phyloP scores from a whole-genome alignment of 129 eudicot species.

The Ambrosia trifida region DNA sequence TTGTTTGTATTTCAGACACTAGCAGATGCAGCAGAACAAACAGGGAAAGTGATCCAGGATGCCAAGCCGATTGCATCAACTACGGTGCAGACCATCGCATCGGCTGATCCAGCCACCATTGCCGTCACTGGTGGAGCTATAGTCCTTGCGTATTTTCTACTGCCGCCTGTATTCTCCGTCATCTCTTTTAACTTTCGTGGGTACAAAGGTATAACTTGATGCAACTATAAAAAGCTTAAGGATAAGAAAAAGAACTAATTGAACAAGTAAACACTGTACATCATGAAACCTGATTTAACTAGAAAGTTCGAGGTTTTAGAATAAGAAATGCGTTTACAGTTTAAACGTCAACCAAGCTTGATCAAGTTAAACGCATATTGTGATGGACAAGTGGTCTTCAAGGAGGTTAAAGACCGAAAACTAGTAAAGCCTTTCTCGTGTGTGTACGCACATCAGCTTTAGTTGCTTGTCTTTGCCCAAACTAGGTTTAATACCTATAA shows the following conservation, averaged over 20 bases:
- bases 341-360: too few relatives aligned
- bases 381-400: too few relatives aligned
- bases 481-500: too few relatives aligned
- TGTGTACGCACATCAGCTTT: too few relatives aligned
- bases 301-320: too few relatives aligned
- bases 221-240: background rate
- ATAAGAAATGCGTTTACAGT: too few relatives aligned
- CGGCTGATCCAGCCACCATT: conserved; percentile 69
- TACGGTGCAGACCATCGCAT: conserved; percentile 68
- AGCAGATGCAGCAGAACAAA: conserved; percentile 83
- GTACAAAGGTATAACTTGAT: conserved; percentile 58
- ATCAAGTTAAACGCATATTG: too few relatives aligned
- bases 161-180: conserved; percentile 79
- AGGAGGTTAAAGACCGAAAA: too few relatives aligned
- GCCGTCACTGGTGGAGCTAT: conserved; percentile 73
- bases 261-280: too few relatives aligned
- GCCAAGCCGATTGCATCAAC: conserved; percentile 87
- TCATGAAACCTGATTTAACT: too few relatives aligned
- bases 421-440: too few relatives aligned
- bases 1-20: conserved; percentile 62
- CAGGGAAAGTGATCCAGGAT: conserved; percentile 66
- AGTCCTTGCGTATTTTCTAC: conserved; percentile 67
- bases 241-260: background rate
- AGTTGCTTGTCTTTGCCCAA: too few relatives aligned
- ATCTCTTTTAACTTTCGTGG: conserved; percentile 80